Conservation (phyloP, 164 flowering plant species). For the Chloranthus sessilifolius region DNA sequence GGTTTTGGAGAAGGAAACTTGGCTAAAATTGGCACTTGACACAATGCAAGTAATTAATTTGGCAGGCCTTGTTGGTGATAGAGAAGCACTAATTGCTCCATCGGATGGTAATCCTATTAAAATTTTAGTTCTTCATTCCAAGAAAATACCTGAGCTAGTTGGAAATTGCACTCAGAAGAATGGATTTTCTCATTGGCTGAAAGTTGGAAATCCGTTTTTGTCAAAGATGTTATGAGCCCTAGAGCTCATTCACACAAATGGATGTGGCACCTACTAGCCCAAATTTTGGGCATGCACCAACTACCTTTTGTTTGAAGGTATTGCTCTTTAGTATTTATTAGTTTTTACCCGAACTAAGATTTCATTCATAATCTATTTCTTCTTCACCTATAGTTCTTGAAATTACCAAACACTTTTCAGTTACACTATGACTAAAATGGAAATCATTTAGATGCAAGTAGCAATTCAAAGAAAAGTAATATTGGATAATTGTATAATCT, state of each 20-base stretch:
- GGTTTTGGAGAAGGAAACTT: constrained; percentile 92
- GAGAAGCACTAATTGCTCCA: constrained; percentile 67
- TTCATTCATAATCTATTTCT: too few relatives aligned
- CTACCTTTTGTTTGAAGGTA: constrained; percentile 84
- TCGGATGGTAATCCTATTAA: constrained; percentile 35
- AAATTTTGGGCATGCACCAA: constrained; percentile 30
- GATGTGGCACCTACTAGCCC: constrained; percentile 71
- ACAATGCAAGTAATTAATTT: constrained; percentile 73
- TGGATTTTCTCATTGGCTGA: constrained; percentile 73
- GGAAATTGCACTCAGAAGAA: constrained; percentile 32
- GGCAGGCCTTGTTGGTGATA: constrained; percentile 95
- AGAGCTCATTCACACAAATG: constrained; percentile 44
- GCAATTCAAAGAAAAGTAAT: too few relatives aligned
- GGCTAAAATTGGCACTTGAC: constrained; percentile 74
- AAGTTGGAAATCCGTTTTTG: constrained; percentile 68
- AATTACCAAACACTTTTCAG: too few relatives aligned
- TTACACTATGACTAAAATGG: too few relatives aligned
- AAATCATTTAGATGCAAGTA: too few relatives aligned
- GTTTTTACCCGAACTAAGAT: too few relatives aligned
- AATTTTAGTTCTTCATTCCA: constrained; percentile 28
- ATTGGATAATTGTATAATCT: too few relatives aligned
- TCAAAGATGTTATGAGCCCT: constrained; percentile 31
- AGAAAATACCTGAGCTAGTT: constrained; percentile 29
- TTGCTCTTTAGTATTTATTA: too few relatives aligned
- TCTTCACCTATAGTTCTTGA: too few relatives aligned